A percentile compares a stretch with the other conserved stretches of the same genome.
Evolutionary conservation across 345 rosid species (phyloP).

Genomic region (Sapria himalayana): DNA sequence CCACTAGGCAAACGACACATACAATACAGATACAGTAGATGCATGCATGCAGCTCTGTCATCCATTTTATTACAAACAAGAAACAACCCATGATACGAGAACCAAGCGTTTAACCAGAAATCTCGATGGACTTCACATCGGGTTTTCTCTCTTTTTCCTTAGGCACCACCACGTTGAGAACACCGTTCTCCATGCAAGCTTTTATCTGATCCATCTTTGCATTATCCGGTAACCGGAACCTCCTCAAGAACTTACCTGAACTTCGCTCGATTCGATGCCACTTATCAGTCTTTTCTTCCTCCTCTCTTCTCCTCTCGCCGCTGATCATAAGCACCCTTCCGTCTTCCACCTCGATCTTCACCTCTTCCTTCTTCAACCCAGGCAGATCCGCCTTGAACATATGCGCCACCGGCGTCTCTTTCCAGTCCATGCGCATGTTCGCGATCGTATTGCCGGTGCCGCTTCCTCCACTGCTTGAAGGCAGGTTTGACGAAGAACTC

Average conservation of each 20-base stretch:
- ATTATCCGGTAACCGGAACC: slow-evolving; percentile 22
- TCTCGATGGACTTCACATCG: slow-evolving; percentile 26
- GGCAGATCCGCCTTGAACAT: slow-evolving; percentile 20
- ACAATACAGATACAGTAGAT: too few species aligned
- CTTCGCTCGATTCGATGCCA: slow-evolving; percentile 22
- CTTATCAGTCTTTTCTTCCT: slow-evolving; percentile 16
- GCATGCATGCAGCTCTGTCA: too few species aligned
- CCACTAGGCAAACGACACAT: too few species aligned
- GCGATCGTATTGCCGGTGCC: slow-evolving; percentile 6
- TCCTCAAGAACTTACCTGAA: slow-evolving; percentile 18
- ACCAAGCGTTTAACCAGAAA: slow-evolving; percentile 8
- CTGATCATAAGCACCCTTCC: slow-evolving; percentile 18
- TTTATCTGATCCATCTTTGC: slow-evolving; percentile 16
- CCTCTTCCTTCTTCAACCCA: slow-evolving; percentile 22
- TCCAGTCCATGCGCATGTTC: slow-evolving; percentile 20
- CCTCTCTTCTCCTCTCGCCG: slow-evolving; percentile 17
- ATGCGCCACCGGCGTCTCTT: slow-evolving; percentile 22
- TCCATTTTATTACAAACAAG: too few species aligned
- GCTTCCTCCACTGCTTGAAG: slow-evolving; percentile 8
- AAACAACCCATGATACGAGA: too few species aligned
- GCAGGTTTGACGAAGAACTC: slow-evolving; percentile 1
- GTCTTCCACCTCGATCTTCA: slow-evolving; percentile 20
- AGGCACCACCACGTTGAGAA: slow-evolving; percentile 22
- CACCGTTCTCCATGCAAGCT: slow-evolving; percentile 25
- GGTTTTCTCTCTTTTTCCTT: slow-evolving; percentile 18